Conservation (phyloP, 2,329 filamentous ascomycete genomes). For the Aspergillus glaucus region DNA sequence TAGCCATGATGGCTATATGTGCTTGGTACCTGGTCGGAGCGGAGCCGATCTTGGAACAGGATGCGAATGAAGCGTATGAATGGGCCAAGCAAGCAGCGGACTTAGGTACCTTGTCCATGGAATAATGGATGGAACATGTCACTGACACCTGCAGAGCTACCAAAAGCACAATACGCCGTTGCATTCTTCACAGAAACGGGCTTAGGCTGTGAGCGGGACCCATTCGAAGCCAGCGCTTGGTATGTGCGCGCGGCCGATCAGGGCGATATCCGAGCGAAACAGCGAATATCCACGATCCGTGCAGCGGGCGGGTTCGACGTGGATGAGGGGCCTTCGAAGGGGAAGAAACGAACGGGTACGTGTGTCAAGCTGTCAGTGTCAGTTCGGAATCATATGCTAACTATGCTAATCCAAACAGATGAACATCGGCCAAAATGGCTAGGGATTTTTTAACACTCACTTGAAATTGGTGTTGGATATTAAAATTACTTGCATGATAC, state of each 20-base stretch:
- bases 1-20: constrained; percentile 96
- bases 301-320: constrained; percentile 55
- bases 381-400: not conserved
- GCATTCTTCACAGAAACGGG: constrained; percentile 99
- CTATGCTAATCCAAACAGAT: not conserved
- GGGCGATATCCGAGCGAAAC: constrained; percentile 82
- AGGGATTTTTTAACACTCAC: not conserved
- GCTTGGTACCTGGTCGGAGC: constrained; percentile 98
- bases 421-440: not conserved
- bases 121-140: too few species aligned
- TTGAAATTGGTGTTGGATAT: too few species aligned
- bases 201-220: constrained; percentile 87
- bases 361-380: not conserved
- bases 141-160: constrained; percentile 29
- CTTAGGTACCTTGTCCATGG: constrained; percentile 56
- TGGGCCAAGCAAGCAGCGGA: constrained; percentile 88
- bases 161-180: constrained; percentile 82
- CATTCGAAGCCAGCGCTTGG: constrained; percentile 97
- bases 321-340: constrained; percentile 37
- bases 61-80: constrained; percentile 92
- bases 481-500: too few species aligned
- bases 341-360: constrained; percentile 6
- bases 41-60: constrained; percentile 83
- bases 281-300: constrained; percentile 77
- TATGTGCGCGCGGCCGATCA: constrained; percentile 93